Base-by-base conservation (phyloP, 192 early-diverging fungal species). In the Cladochytrium replicatum region DNA sequence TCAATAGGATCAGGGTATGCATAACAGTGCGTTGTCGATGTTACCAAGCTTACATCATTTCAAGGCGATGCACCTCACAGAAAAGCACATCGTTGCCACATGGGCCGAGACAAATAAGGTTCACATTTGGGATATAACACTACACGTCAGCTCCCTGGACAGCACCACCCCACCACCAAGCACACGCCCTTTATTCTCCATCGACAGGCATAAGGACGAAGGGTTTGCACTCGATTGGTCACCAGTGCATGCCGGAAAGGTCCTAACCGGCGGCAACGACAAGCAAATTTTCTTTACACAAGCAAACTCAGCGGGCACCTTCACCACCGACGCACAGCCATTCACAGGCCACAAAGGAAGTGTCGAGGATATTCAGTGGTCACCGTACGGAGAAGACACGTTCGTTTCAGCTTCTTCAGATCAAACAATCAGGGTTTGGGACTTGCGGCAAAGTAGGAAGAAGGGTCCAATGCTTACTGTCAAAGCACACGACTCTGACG, bases 181-280 rank as follows among this genome's bases (percentile, higher is more conserved):
- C 6, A 67, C 71, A 41, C 80, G 81, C 50, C 91, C 92, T 0
- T 47, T 93, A 31, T 82, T 82, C 65, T 87, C 83, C 3, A 64
- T 98, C 32, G 77, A 83, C 6, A 74, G 80, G 25, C 95, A 98
- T 49, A 61, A 72, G n/a, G 64, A 58, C 17, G 95, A 99, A 66
- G 95, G 95, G 17, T 99, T 86, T 54, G 89, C 88, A 6, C 80
- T 99, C 79, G 95, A 97, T 68, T 99, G 93, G 93, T 90, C 86
- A 23, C 40, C 71, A 26, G 66, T 80, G 4, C 55, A 54, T 21
- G 28, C 42, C 19, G 56, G 58, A 15, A n/a, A n/a, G 25, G 19
- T 98, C 25, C 69, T 98, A 40, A 87, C 91, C 9, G 95, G 95
- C 38, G 95, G 96, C 64, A 75, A 70, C 29, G 64, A 64, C 27